phyloP scores from a whole-genome alignment of 2,329 filamentous ascomycete species.

The Ilyonectria destructans region DNA sequence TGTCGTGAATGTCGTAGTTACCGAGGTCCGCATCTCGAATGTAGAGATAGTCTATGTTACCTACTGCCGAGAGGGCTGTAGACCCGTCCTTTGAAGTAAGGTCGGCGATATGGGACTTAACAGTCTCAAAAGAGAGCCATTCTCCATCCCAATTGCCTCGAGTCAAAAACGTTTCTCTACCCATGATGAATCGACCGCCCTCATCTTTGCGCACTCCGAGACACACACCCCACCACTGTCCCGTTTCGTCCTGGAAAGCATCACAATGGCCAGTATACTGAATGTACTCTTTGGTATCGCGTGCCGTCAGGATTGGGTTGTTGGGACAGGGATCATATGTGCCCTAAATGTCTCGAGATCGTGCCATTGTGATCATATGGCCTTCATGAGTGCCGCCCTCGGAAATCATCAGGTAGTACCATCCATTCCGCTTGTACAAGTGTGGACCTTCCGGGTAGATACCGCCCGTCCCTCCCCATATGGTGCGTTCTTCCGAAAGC shows the following conservation, averaged over 20 bases:
- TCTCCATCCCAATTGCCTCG: slow-evolving; percentile 10
- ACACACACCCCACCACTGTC: slow-evolving; percentile 16
- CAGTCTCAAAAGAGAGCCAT: slow-evolving; percentile 14
- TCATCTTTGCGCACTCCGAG: slow-evolving; percentile 21
- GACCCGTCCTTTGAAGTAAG: background rate
- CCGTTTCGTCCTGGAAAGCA: slow-evolving; percentile 4
- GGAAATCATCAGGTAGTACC: slow-evolving; percentile 7
- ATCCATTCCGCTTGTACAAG: slow-evolving; percentile 13
- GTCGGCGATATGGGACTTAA: background rate
- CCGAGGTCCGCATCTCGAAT: slow-evolving; percentile 8
- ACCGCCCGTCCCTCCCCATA: slow-evolving; percentile 5
- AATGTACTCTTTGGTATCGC: slow-evolving; percentile 14
- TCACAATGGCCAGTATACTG: slow-evolving; percentile 14
- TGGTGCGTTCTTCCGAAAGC: slow-evolving; percentile 4
- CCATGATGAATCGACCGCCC: slow-evolving; percentile 6
- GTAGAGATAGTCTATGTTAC: slow-evolving; percentile 1
- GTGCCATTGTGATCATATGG: slow-evolving; percentile 19
- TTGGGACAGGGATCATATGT: slow-evolving; percentile 12
- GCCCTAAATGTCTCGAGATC: slow-evolving; percentile 12
- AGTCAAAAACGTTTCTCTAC: slow-evolving; percentile 13
- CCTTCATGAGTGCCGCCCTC: slow-evolving; percentile 11
- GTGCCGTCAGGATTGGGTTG: slow-evolving; percentile 10
- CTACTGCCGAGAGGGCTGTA: background rate
- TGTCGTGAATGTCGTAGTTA: background rate
- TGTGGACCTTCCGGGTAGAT: slow-evolving; percentile 9